Conservation (phyloP, 176 grass and related monocot species). For the Eleusine coracana region DNA sequence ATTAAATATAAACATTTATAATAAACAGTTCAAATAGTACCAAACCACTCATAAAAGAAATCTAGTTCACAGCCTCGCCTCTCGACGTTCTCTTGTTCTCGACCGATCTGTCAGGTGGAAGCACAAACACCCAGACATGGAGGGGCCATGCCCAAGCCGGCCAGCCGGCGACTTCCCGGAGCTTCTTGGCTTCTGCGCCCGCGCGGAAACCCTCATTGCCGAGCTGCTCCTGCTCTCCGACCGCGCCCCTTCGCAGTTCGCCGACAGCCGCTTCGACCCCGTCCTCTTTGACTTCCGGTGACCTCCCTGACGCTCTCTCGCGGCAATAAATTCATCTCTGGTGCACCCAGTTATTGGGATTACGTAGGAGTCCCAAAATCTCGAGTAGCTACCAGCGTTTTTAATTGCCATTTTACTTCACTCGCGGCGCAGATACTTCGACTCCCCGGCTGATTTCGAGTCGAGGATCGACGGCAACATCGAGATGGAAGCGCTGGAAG, state of each 20-base stretch:
- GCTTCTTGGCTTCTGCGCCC: constrained; percentile 66
- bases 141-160: constrained; percentile 7
- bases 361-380: background rate
- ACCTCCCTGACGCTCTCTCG: background rate
- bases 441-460: constrained; percentile 67
- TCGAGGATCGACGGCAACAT: constrained; percentile 59
- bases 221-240: constrained; percentile 70
- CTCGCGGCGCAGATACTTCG: constrained; percentile 56
- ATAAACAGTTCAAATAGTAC: no score
- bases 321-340: background rate
- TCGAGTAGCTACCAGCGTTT: background rate
- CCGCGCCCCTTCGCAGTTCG: constrained; percentile 54
- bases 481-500: constrained; percentile 66
- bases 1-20: no score
- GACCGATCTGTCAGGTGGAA: background rate
- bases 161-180: constrained; percentile 50
- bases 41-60: no score
- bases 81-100: background rate
- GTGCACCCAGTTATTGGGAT: background rate
- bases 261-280: constrained; percentile 54
- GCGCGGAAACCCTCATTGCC: constrained; percentile 64
- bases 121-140: constrained; percentile 5
- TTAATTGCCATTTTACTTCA: background rate
- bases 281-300: constrained; percentile 83
- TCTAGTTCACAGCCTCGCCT: no score